Percentiles rank a stretch among this genome's conserved stretches.
Conservation (phyloP, 1,284 basidiomycete genomes). For the Afroboletus lepidellus region DNA sequence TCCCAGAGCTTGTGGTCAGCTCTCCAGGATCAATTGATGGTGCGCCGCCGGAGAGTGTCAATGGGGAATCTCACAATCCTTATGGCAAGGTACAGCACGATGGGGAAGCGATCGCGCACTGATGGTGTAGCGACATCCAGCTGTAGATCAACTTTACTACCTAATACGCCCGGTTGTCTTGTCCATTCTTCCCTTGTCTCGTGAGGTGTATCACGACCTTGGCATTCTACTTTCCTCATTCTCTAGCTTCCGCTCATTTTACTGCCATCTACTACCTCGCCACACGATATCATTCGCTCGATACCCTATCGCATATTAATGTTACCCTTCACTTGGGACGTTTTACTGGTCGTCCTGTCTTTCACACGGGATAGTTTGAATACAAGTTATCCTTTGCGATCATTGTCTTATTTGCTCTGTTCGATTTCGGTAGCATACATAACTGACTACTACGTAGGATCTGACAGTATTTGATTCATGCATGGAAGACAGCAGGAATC, state of each 20-base stretch:
- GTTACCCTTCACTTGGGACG: not conserved
- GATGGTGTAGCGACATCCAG: conserved; percentile 3
- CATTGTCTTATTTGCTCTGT: not conserved
- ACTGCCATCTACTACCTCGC: not conserved
- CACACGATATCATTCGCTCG: not conserved
- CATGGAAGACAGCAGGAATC: too few species aligned
- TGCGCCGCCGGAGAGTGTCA: conserved; percentile 16
- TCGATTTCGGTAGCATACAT: too few species aligned
- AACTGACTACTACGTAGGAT: too few species aligned
- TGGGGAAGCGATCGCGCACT: conserved; percentile 24
- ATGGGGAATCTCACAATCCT: conserved; percentile 13
- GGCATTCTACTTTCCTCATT: not conserved
- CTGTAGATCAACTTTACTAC: not conserved
- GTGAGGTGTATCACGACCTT: conserved; percentile 3
- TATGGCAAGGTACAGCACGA: conserved; percentile 22
- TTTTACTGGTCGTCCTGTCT: not conserved
- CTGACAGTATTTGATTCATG: too few species aligned
- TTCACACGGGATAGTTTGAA: not conserved
- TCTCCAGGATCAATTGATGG: conserved; percentile 36
- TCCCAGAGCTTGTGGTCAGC: conserved; percentile 37
- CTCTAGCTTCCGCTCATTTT: conserved; percentile 22
- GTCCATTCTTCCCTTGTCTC: not conserved
- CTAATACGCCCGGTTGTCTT: not conserved
- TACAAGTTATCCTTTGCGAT: conserved; percentile 7
- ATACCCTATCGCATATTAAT: conserved; percentile 12